Base-by-base conservation (phyloP, 2,329 filamentous ascomycete genomes). In the Lasiodiplodia theobromae region DNA sequence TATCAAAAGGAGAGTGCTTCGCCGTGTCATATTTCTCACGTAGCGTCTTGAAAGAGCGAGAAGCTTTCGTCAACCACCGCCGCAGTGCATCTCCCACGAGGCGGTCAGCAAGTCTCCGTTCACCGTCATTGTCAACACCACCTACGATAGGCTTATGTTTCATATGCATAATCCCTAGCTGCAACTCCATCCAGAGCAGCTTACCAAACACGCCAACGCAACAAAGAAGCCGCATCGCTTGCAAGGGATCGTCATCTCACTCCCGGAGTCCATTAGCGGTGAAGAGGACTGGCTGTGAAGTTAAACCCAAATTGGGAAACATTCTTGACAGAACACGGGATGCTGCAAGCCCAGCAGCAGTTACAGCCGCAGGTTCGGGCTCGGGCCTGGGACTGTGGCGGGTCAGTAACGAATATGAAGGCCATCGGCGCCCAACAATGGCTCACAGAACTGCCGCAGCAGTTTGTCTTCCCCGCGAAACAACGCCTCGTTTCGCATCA, bases 141-240 rank as follows among this genome's bases (percentile, higher is more conserved):
- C 63, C 66, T 34, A 60, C 65, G 34, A 62, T 37, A 66, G 63
- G 63, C 12, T 47, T 12, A 60, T 68, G 66, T 68, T 53, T 68
- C 66, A 54, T 25, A 63, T 68, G 66, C 66, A 63, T 21, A n/a
- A 4, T 54, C 57, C 66, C 66, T 68, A 68, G 65, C 65, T n/a
- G 60, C 60, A 64, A 51, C 31, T 14, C 18, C 28, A 52, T 38
- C 8, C 58, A 47, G 44, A 52, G 28, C 23, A 25, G 40, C 31
- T n/a, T 28, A 44, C 25, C 28, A 16, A 56, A 56, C 25, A 18
- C n/a, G 57, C 34, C 40, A 63, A 23, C 57, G 34, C 47, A 56
- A 68, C 66, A 68, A 68, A 68, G 66, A 62, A 53, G 25, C 57
- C 28, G 34, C 66, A 54, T 44, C 51, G 21, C 51, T 66, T 49